Percentiles rank a stretch among this genome's conserved stretches.
Conservation (phyloP, 2,329 filamentous ascomycete species). For the Albophoma yamanashiensis region DNA sequence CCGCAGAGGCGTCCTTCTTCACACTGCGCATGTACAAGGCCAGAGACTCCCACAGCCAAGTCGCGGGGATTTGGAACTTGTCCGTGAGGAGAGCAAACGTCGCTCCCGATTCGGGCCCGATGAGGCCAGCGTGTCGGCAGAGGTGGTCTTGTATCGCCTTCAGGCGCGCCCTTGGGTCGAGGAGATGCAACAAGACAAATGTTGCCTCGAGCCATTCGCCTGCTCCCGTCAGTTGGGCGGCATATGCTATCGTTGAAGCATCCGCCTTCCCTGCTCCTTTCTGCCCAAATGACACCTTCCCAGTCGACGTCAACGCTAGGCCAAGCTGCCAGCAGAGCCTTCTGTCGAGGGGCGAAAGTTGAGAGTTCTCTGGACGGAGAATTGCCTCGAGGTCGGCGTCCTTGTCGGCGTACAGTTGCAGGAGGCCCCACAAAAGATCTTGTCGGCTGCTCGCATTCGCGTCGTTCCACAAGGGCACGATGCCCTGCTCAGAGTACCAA, state of each 20-base stretch:
- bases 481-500: constrained; percentile 54
- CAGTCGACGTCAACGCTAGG: constrained; percentile 46
- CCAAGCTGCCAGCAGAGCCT: constrained; percentile 80
- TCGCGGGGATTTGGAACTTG: constrained; percentile 58
- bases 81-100: constrained; percentile 50
- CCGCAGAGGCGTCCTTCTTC: constrained; percentile 54
- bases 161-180: constrained; percentile 48
- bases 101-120: constrained; percentile 47
- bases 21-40: constrained; percentile 71
- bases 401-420: constrained; percentile 66
- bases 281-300: constrained; percentile 40
- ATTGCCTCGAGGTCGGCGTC: constrained; percentile 54
- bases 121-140: constrained; percentile 56
- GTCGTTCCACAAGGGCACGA: constrained; percentile 50
- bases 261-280: constrained; percentile 52
- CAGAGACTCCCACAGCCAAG: constrained; percentile 82
- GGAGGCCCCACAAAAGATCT: constrained; percentile 77
- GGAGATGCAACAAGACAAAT: constrained; percentile 73
- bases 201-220: constrained; percentile 60
- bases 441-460: constrained; percentile 48
- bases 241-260: constrained; percentile 54
- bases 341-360: constrained; percentile 62
- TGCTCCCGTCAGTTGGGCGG: constrained; percentile 49
- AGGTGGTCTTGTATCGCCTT: constrained; percentile 63
- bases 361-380: constrained; percentile 65